Evolutionary conservation across 225 moss, liverwort and hornwort genomes (phyloP).

Genomic region (Anthoceros angustus): DNA sequence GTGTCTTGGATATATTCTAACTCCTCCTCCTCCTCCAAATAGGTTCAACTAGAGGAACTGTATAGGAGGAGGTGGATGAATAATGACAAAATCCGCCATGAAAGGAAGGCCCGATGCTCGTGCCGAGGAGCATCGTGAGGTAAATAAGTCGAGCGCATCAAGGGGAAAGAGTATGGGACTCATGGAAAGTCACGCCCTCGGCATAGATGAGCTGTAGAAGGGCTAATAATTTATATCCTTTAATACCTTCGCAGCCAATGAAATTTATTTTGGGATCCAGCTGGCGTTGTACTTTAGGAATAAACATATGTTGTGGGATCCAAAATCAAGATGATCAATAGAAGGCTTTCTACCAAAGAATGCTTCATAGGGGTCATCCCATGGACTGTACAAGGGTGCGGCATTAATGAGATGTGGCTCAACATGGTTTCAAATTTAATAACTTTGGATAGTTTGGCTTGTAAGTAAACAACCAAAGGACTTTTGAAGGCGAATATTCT

Average conservation of each 20-base stretch:
- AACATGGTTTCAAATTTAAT: background rate
- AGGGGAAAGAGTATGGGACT: background rate
- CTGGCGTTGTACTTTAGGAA: background rate
- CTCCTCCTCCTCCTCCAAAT: too few species aligned
- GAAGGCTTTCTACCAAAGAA: background rate
- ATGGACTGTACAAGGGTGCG: background rate
- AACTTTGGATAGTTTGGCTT: too few species aligned
- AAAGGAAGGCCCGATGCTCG: too few species aligned
- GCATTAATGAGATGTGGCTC: background rate
- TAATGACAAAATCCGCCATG: too few species aligned
- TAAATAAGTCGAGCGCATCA: too few species aligned
- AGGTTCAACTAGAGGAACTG: too few species aligned
- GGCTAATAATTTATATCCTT: background rate
- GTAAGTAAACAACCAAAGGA: too few species aligned
- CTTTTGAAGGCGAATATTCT: too few species aligned
- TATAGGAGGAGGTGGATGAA: too few species aligned
- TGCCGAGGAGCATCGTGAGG: too few species aligned
- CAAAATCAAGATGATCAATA: background rate
- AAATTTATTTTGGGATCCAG: background rate
- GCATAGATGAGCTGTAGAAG: background rate
- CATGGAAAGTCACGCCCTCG: background rate
- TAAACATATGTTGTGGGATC: background rate
- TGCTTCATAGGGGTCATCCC: background rate
- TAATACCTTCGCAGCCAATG: background rate
- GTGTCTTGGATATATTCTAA: too few species aligned